These are phyloP conservation scores for Pseudogymnoascus sp. DNA, from an alignment of 2,329 filamentous ascomycete species.

Conservation along the genomic window DNA sequence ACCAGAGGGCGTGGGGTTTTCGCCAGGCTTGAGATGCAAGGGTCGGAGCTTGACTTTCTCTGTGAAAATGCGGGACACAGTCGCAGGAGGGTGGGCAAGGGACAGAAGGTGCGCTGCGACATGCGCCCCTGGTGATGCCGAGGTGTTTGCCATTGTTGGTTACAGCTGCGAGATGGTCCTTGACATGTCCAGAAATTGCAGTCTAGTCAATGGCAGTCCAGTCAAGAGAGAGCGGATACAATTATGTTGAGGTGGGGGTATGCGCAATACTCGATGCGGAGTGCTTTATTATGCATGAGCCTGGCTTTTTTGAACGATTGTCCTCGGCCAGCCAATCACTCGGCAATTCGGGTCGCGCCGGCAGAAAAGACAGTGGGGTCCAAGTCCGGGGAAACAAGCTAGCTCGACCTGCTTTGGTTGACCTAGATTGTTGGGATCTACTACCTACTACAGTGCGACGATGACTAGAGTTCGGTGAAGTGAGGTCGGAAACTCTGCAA, in stretches of 20 bases:
- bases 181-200: background rate
- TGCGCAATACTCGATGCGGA: background rate
- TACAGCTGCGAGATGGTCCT: background rate
- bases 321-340: slow-evolving; percentile 1
- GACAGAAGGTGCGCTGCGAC: slow-evolving; percentile 58
- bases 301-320: background rate
- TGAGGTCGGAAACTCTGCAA: slow-evolving; percentile 11
- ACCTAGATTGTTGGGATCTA: background rate
- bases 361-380: background rate
- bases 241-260: slow-evolving; percentile 4
- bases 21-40: slow-evolving; percentile 69
- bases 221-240: background rate
- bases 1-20: slow-evolving; percentile 39
- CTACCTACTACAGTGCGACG: background rate
- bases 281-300: background rate
- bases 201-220: background rate
- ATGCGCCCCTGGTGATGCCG: slow-evolving; percentile 24
- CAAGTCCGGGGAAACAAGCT: slow-evolving; percentile 3
- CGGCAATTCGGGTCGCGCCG: background rate
- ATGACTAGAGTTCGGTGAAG: background rate
- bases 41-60: slow-evolving; percentile 80
- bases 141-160: slow-evolving; percentile 4
- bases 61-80: slow-evolving; percentile 62
- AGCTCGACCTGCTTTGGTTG: background rate
- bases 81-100: slow-evolving; percentile 71